Evolutionary conservation across 78 protist species (phyloP).

Genomic region (Dictyostelium discoideum): dicty_2.7 NC_007088.5:7866001-7866500

Average conservation of each 20-base stretch:
- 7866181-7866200: slow-evolving; percentile 77
- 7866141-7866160: slow-evolving; percentile 94
- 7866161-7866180: slow-evolving; percentile 88
- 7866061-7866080: slow-evolving; percentile 62
- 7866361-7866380: slow-evolving; percentile 45
- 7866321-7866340: slow-evolving; percentile 54
- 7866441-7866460: slow-evolving; percentile 58
- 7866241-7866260: slow-evolving; percentile 93
- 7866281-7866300: slow-evolving; percentile 92
- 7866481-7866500: slow-evolving; percentile 80
- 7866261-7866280: slow-evolving; percentile 98
- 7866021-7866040: slow-evolving; percentile 45
- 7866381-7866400: slow-evolving; percentile 17
- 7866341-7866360: slow-evolving; percentile 27
- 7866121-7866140: slow-evolving; percentile 94
- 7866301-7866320: slow-evolving; percentile 83
- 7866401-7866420: slow-evolving; percentile 22
- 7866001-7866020: slow-evolving; percentile 38
- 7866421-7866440: slow-evolving; percentile 63
- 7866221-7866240: slow-evolving; percentile 94
- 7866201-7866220: slow-evolving; percentile 92
- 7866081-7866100: slow-evolving; percentile 61
- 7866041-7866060: slow-evolving; percentile 65
- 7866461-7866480: slow-evolving; percentile 66
- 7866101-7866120: slow-evolving; percentile 84